phyloP scores from a whole-genome alignment of 345 rosid species.

The Barbarea vulgaris region DNA sequence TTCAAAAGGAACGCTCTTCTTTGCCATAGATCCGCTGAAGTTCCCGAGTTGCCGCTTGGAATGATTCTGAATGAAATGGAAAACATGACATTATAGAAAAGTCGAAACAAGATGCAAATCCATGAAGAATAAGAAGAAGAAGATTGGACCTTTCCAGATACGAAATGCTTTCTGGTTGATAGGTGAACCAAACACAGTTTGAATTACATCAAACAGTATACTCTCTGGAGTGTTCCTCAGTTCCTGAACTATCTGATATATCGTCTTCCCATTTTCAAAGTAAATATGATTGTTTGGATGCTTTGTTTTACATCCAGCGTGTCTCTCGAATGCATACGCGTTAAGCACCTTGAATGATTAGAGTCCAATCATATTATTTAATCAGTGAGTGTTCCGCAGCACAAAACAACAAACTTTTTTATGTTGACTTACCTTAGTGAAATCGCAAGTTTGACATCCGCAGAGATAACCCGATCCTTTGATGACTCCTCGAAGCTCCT shows the following conservation, averaged over 20 bases:
- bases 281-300: conserved; percentile 95
- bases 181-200: conserved; percentile 80
- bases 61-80: conserved; percentile 58
- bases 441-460: conserved; percentile 78
- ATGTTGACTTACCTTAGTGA: conserved; percentile 53
- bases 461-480: conserved; percentile 95
- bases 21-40: conserved; percentile 87
- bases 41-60: conserved; percentile 88
- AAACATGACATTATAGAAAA: not conserved
- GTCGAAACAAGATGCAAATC: not conserved
- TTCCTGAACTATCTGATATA: conserved; percentile 94
- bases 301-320: conserved; percentile 90
- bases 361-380: conserved; percentile 9
- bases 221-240: conserved; percentile 75
- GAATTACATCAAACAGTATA: conserved; percentile 73
- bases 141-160: conserved; percentile 79
- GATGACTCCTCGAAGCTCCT: conserved; percentile 83
- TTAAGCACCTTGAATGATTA: conserved; percentile 62
- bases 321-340: conserved; percentile 89
- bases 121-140: not conserved
- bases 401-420: conserved; percentile 1
- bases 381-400: not conserved
- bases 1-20: conserved; percentile 60
- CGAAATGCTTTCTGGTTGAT: conserved; percentile 90
- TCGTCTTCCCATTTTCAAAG: conserved; percentile 94